Evolutionary conservation across 306 rosid species (phyloP), one percentile per base, ranked within the genome.

Genomic region (Corylus avellana): DNA sequence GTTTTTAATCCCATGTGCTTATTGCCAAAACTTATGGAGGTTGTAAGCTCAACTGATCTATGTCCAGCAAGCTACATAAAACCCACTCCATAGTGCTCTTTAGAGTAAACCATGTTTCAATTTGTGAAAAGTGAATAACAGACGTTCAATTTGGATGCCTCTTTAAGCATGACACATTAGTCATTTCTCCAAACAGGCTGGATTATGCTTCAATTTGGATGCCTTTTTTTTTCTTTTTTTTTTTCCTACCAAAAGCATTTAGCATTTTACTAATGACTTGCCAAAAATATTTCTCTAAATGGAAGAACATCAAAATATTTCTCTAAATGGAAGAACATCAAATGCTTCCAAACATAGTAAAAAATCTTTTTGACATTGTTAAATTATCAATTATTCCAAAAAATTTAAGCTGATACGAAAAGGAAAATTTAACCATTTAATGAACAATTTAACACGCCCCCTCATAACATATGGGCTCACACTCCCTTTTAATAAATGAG

Each of bases 271-370:
- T 5, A 53, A 49, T 11, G 32, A 47, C 12, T 48, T 67, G 22
- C 44, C 74, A 32, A 55, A n/a, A 58, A 58, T 12, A 22, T 35
- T 6, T 25, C 35, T 76, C 79, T 63, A 13, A 67, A 4, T 16
- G 42, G 42, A 61, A 42, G 46, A 77, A 37, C 25, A 49, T 51
- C 49, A 55, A n/a, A 58, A 58, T 12, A 22, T 35, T 6, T 25
- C 35, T 76, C 79, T 63, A 13, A 67, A 4, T 16, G 42, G 42
- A 61, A 42, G 46, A 77, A 37, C 25, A 63, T 51, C 49, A 67
- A 77, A 22, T 8, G 62, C 25, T 29, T 14, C 14, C 27, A 1
- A 32, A 59, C 12, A 12, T 5, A 32, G 27, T 10, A 47, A 62
- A 32, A 47, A 62, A 32, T n/a, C 39, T 47, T n/a, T 8, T 73